phyloP scores from a whole-genome alignment of 306 rosid genomes.

The Cucurbita argyrosperma region DNA sequence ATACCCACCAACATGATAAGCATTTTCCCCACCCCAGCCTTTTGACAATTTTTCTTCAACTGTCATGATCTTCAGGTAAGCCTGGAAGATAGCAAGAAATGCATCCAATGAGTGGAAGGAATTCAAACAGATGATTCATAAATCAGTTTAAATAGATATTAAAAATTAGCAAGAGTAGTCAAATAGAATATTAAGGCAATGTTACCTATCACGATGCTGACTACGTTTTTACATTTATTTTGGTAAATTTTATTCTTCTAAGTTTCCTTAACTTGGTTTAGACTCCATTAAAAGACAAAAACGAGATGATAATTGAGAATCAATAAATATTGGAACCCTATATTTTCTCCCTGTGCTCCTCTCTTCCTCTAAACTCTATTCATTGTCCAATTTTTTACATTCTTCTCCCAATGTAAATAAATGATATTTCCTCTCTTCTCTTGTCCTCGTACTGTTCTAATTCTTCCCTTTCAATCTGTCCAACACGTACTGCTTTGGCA shows the following conservation, averaged over 20 bases:
- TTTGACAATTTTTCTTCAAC: constrained; percentile 90
- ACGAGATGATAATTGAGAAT: not conserved
- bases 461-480: not conserved
- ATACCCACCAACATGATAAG: constrained; percentile 82
- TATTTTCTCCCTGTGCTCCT: not conserved
- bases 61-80: constrained; percentile 59
- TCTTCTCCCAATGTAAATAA: not conserved
- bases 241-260: not conserved
- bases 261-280: not conserved
- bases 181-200: not conserved
- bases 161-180: not conserved
- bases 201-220: not conserved
- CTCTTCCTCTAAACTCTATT: constrained; percentile 1
- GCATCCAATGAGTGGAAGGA: constrained; percentile 1
- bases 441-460: not conserved
- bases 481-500: not conserved
- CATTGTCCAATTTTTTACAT: not conserved
- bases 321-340: not conserved
- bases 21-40: constrained; percentile 99
- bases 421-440: not conserved
- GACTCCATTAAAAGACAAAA: not conserved
- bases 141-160: not conserved
- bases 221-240: not conserved
- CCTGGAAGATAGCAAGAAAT: constrained; percentile 37
- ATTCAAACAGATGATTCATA: not conserved